Conservation (phyloP, 225 moss, liverwort and hornwort genomes). For the Physcomitrium patens region DNA sequence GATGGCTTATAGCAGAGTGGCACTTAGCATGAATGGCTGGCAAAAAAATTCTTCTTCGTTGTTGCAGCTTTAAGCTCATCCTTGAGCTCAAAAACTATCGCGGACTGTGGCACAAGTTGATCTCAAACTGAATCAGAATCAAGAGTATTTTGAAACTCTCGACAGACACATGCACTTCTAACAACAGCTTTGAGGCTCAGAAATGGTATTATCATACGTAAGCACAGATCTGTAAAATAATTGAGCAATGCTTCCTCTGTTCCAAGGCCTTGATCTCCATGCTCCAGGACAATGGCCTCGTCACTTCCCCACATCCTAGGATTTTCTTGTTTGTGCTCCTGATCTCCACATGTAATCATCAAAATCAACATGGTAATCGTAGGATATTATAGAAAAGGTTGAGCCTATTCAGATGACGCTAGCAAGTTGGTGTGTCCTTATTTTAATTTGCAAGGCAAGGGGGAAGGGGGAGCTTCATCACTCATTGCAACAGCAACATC, state of each 20-base stretch:
- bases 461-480: neutral
- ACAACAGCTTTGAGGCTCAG: constrained; percentile 43
- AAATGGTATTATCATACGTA: constrained; percentile 28
- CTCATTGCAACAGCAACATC: constrained; percentile 10
- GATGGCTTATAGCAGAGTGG: constrained; percentile 22
- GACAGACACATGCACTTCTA: constrained; percentile 34
- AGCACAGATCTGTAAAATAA: constrained; percentile 35
- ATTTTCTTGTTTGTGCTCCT: constrained; percentile 8
- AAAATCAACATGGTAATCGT: neutral
- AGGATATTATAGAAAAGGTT: neutral
- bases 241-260: constrained; percentile 21
- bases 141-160: constrained; percentile 32
- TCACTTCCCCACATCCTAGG: neutral
- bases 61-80: constrained; percentile 28
- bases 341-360: constrained; percentile 15
- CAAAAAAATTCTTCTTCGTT: constrained; percentile 38
- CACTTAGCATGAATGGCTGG: constrained; percentile 28
- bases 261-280: neutral
- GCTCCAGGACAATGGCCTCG: constrained; percentile 7
- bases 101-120: constrained; percentile 25
- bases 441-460: no score
- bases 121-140: constrained; percentile 42
- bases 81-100: constrained; percentile 17
- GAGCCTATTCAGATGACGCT: neutral
- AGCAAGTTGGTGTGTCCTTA: neutral